phyloP scores from a whole-genome alignment of 768 basidiomycete species.

The Rhodotorula diobovata region DNA sequence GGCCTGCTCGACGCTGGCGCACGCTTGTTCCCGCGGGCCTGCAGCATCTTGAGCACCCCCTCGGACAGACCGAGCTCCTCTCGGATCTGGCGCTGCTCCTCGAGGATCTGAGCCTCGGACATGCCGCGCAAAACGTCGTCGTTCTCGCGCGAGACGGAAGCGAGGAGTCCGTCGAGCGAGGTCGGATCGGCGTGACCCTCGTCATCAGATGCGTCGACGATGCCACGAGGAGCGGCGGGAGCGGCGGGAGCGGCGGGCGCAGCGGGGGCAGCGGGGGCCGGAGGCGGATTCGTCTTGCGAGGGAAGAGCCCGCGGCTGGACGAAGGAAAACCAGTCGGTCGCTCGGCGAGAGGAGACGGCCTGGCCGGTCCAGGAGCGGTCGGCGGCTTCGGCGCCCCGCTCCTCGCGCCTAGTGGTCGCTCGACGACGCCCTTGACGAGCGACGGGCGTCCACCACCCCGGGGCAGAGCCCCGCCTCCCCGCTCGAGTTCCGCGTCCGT shows the following conservation, averaged over 20 bases:
- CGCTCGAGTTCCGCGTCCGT: not conserved
- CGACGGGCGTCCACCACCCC: not conserved
- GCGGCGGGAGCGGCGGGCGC: not conserved
- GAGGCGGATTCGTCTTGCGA: slow-evolving; percentile 1
- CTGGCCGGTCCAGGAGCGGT: slow-evolving; percentile 2
- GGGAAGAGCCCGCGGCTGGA: slow-evolving; percentile 16
- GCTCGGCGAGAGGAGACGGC: not conserved
- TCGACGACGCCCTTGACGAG: slow-evolving; percentile 35
- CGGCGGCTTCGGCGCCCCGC: slow-evolving; percentile 4
- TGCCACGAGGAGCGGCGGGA: not conserved
- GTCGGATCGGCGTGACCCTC: not conserved
- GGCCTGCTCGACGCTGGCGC: not conserved
- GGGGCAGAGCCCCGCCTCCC: not conserved
- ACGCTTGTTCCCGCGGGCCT: slow-evolving; percentile 11
- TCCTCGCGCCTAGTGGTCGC: not conserved
- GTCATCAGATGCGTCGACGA: no score
- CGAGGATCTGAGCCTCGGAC: slow-evolving; percentile 36
- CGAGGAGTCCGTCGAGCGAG: slow-evolving; percentile 11
- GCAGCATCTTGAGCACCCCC: slow-evolving; percentile 28
- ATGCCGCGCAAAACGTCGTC: slow-evolving; percentile 29
- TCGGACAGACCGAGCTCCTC: slow-evolving; percentile 32
- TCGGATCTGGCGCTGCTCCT: slow-evolving; percentile 39
- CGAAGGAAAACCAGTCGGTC: slow-evolving; percentile 23
- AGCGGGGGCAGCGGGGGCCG: not conserved
- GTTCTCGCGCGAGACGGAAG: slow-evolving; percentile 29